Evolutionary conservation across 1,139 yeast genomes (phyloP), one percentile per base, ranked within the genome.

Genomic region (Saccharomyces uvarum): DNA sequence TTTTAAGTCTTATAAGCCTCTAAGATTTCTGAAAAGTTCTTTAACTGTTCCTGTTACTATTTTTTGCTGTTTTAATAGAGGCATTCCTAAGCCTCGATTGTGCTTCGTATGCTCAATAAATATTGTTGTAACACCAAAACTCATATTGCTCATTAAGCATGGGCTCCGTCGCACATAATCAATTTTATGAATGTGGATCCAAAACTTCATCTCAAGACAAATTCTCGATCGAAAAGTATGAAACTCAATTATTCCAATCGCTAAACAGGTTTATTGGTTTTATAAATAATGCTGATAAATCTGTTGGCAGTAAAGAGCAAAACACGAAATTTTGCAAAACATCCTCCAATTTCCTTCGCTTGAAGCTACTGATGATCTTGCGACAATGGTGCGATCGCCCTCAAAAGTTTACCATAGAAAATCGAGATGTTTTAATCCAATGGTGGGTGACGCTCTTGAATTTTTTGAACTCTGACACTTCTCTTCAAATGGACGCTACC

Each of bases 391-490:
- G 24, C 3, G 24, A 16, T 16, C 19, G n/a, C n/a, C 16, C 44
- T 14, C 44, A 16, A 16, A 38, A 16, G 13, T 38, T 4, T 38
- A 38, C 24, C 6, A 2, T 38, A 16, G 24, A 16, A n/a, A 19
- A 55, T 29, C 55, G 64, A 50, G 64, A 63, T 47, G 61, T 60
- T 3, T 53, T 67, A 38, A 54, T 57, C 4, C 71, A 68, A 50
- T 69, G 72, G 72, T 69, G 72, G 72, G 57, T 64, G 1, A 60
- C 67, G 2, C 51, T 67, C 24, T 50, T 69, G 50, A 66, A 66
- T 52, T 62, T 61, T 49, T 52, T 66, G 27, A 61, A 57, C 33
- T 58, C 61, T 46, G 63, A 62, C 54, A 50, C 46, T 3, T 4
- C 52, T 31, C 21, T 50, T 21, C 31, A 44, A 11, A 14, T 16